A percentile compares a stretch with the other conserved stretches of the same genome.
Evolutionary conservation across 164 flowering plant species (phyloP).

Genomic region (Sextonia rubra): DNA sequence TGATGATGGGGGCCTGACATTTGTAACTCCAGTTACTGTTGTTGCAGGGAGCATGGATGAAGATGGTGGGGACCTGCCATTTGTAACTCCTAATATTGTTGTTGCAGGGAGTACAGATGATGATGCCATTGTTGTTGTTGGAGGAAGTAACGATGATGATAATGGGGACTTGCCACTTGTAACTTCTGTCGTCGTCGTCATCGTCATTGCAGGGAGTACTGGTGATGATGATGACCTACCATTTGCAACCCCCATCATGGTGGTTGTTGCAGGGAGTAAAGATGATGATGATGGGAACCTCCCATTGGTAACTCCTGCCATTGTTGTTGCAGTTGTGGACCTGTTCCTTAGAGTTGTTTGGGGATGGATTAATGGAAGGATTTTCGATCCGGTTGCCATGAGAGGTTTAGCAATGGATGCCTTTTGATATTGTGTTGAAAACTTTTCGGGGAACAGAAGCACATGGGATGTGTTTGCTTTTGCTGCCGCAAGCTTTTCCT

Average conservation of each 20-base stretch:
- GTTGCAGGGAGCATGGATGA: conserved; percentile 20
- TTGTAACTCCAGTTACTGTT: not conserved
- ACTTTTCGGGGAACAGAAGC: conserved; percentile 48
- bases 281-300: conserved; percentile 13
- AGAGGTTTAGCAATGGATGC: conserved; percentile 50
- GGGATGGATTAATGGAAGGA: conserved; percentile 74
- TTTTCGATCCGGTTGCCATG: conserved; percentile 57
- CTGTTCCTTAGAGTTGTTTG: conserved; percentile 32
- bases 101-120: conserved; percentile 21
- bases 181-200: too few relatives aligned
- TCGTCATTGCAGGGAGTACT: conserved; percentile 5
- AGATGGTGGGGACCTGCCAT: not conserved
- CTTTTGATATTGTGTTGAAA: conserved; percentile 40
- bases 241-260: too few relatives aligned
- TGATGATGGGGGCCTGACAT: conserved; percentile 19
- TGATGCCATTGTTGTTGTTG: too few relatives aligned
- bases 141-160: conserved; percentile 19
- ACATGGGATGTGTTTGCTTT: conserved; percentile 25
- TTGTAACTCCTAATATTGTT: too few relatives aligned
- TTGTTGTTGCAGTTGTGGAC: not conserved
- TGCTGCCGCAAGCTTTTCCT: conserved; percentile 52
- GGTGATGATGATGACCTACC: not conserved
- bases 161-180: too few relatives aligned
- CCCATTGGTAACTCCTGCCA: conserved; percentile 9
- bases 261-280: too few relatives aligned